phyloP scores from a whole-genome alignment of 179 eudicot genomes.

The Patellifolia procumbens region DNA sequence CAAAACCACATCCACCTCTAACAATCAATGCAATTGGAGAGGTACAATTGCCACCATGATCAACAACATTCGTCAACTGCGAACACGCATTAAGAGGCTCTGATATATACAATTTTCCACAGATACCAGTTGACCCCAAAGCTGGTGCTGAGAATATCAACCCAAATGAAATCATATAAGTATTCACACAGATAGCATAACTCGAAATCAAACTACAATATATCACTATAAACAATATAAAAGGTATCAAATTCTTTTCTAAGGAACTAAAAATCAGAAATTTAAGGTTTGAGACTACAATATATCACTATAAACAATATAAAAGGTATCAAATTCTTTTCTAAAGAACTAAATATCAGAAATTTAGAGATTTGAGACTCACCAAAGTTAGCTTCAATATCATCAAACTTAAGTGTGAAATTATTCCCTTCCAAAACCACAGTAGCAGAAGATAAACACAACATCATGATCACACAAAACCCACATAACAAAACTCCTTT shows the following conservation, averaged over 20 bases:
- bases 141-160: slow-evolving; percentile 57
- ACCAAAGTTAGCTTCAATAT: slow-evolving; percentile 82
- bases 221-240: background rate
- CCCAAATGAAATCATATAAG: slow-evolving; percentile 17
- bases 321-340: too few species aligned
- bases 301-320: too few species aligned
- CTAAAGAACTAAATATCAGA: background rate
- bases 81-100: slow-evolving; percentile 82
- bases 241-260: background rate
- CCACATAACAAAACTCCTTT: slow-evolving; percentile 10
- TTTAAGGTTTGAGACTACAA: slow-evolving; percentile 28
- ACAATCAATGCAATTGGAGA: slow-evolving; percentile 60
- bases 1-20: slow-evolving; percentile 84
- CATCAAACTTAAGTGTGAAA: slow-evolving; percentile 52
- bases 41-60: slow-evolving; percentile 29
- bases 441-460: slow-evolving; percentile 37
- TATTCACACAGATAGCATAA: background rate
- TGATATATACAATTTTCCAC: slow-evolving; percentile 66
- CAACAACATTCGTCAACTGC: slow-evolving; percentile 49
- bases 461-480: slow-evolving; percentile 30
- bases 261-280: background rate
- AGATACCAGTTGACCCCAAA: slow-evolving; percentile 55
- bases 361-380: slow-evolving; percentile 27
- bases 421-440: slow-evolving; percentile 56
- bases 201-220: slow-evolving; percentile 4